Conservation (phyloP, 73 alveolate species). For the Tetrahymena thermophila region DNA sequence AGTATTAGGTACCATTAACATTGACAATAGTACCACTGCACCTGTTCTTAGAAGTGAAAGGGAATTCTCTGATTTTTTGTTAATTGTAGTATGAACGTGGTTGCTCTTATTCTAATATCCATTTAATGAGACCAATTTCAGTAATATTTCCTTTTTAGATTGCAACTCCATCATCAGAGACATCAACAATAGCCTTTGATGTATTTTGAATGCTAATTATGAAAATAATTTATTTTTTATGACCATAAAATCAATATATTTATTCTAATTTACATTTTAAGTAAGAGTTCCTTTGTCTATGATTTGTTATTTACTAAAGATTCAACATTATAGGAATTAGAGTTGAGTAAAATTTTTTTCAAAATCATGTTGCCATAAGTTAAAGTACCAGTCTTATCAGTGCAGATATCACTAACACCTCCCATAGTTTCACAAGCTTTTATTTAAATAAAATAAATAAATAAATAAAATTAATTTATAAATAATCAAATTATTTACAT, state of each 20-base stretch:
- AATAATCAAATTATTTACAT: not conserved
- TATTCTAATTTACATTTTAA: not conserved
- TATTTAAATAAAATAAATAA: not conserved
- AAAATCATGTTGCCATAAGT: conserved; percentile 49
- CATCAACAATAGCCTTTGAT: conserved; percentile 33
- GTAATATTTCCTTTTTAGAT: conserved; percentile 53
- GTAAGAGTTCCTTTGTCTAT: not conserved
- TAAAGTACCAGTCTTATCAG: conserved; percentile 90
- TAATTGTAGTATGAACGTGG: conserved; percentile 2
- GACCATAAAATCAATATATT: too few relatives aligned
- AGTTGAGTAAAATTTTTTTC: not conserved
- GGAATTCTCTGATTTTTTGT: conserved; percentile 11
- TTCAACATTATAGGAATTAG: not conserved
- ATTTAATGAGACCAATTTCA: conserved; percentile 44
- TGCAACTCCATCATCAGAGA: conserved; percentile 10
- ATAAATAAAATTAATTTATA: conserved; percentile 44
- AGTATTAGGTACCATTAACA: conserved; percentile 8
- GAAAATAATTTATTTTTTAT: not conserved
- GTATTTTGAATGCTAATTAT: conserved; percentile 14
- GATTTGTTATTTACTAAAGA: not conserved
- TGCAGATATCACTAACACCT: conserved; percentile 70
- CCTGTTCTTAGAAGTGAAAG: not conserved
- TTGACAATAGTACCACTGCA: conserved; percentile 2
- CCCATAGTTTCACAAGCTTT: conserved; percentile 92
- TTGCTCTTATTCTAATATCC: conserved; percentile 19